Evolutionary conservation across 192 early-diverging fungal species (phyloP).

Genomic region (Phlyctochytrium bullatum): DNA sequence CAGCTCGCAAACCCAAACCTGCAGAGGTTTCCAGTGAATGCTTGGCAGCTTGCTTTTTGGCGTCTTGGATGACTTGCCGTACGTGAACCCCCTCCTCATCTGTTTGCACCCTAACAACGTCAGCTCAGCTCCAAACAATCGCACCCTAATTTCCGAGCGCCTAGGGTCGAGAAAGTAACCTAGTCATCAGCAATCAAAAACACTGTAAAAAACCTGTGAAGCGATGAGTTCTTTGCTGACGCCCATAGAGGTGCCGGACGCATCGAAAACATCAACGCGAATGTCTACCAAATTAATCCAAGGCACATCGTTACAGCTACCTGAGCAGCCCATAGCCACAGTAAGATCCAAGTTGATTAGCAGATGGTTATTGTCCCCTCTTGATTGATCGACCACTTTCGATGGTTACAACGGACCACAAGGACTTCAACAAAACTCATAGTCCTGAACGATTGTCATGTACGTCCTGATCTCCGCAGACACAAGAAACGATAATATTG

Average conservation of each 20-base stretch:
- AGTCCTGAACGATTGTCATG: conserved; percentile 57
- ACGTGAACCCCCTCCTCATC: conserved; percentile 20
- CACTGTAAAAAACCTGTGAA: too few species aligned
- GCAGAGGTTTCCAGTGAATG: neutral
- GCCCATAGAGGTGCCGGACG: conserved; percentile 53
- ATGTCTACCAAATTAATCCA: conserved; percentile 42
- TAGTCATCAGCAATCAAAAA: too few species aligned
- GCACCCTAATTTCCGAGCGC: too few species aligned
- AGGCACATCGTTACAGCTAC: conserved; percentile 2
- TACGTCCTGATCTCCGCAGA: conserved; percentile 70
- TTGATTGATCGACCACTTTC: conserved; percentile 62
- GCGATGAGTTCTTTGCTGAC: conserved; percentile 53
- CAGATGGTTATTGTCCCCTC: conserved; percentile 52
- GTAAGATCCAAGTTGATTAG: conserved; percentile 86
- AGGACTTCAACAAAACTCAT: conserved; percentile 56
- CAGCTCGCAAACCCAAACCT: neutral
- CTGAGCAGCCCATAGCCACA: conserved; percentile 78
- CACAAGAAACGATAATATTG: conserved; percentile 66
- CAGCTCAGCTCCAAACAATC: too few species aligned
- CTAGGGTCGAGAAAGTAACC: too few species aligned
- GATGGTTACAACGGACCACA: neutral
- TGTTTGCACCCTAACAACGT: too few species aligned
- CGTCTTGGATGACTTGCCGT: conserved; percentile 23
- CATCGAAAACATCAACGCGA: conserved; percentile 68
- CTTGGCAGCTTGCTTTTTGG: neutral